Percentiles rank a stretch among this genome's conserved stretches.
Evolutionary conservation across 2,329 filamentous ascomycete genomes (phyloP).

Genomic region (Stemphylium vesicarium): DNA sequence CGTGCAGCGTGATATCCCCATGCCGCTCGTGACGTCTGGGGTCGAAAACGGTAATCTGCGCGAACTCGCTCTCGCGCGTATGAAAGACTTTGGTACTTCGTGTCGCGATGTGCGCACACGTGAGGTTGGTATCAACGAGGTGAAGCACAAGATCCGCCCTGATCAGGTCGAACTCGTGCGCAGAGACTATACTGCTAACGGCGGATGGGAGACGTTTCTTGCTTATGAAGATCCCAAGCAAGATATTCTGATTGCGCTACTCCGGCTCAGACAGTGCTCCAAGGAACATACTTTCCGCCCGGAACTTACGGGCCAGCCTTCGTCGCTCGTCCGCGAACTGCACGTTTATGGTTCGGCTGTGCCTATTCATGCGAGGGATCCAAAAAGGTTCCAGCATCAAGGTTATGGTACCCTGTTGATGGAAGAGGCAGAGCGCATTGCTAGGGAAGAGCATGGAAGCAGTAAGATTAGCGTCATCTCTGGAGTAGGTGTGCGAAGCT

Average conservation of each 20-base stretch:
- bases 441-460: constrained; percentile 90
- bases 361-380: constrained; percentile 94
- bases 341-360: constrained; percentile 98
- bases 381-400: constrained; percentile 97
- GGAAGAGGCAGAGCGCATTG: constrained; percentile 97
- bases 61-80: constrained; percentile 90
- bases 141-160: constrained; percentile 97
- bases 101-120: constrained; percentile 96
- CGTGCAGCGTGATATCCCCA: constrained; percentile 98
- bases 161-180: constrained; percentile 95
- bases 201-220: constrained; percentile 97
- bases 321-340: constrained; percentile 89
- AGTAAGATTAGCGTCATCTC: constrained; percentile 96
- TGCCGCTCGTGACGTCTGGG: constrained; percentile 97
- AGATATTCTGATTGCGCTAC: constrained; percentile 90
- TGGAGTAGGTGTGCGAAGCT: constrained; percentile 94
- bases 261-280: constrained; percentile 89
- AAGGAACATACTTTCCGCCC: constrained; percentile 89
- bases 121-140: constrained; percentile 98
- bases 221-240: constrained; percentile 99
- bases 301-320: constrained; percentile 84
- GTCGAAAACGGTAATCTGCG: constrained; percentile 97
- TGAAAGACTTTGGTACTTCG: constrained; percentile 98
- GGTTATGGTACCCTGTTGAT: constrained; percentile 95
- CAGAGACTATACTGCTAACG: constrained; percentile 92